Base-by-base conservation (phyloP, 2,329 filamentous ascomycete genomes). In the Chrysoporthe puriensis region DNA sequence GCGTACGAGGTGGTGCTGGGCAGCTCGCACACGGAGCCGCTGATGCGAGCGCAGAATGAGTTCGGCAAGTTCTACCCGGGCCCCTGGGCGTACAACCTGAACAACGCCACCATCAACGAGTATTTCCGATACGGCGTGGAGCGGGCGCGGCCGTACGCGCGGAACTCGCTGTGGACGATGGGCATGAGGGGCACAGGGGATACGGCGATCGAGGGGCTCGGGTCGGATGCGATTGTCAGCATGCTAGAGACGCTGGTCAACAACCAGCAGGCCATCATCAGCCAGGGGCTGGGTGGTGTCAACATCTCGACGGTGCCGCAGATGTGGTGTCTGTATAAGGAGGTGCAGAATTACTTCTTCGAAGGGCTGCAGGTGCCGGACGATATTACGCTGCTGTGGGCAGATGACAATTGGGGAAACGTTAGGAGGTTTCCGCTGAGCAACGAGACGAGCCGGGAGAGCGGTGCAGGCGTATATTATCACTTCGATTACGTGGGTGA, bases 1-100 rank as follows among this genome's bases (percentile, higher is more conserved):
- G 89, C 89, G n/a, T 93, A 88, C 74, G 90, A 88, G 52, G 86
- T 93, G 66, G 90, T 93, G 0, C 86, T 93, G 75, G 90, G 90
- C 3, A 90, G 88, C 8, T 91, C 88, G 11, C 91, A 93, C 76
- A 92, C 87, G 1, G 91, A 93, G 76, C 91, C 91, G 1, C 87
- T 93, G 85, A 85, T 85, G 83, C 81, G 85, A 11, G 85, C 85
- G 0, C 84, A 86, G 63, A 87, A 87, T 70, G 86, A 88, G 77
- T 87, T 86, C 61, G 74, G 76, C 44, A 81, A 77, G 0, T 85
- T 84, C 59, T 86, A 83, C 68, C 78, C 86, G 56, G 90, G 90
- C 0, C 81, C 84, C 0, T 93, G 91, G 90, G 84, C 87, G 36
- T 93, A 90, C 81, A 85, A 88, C 66, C 85, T 85, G 2, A 93